These are phyloP conservation scores for Trametes cubensis DNA, from an alignment of 768 basidiomycete genomes.

Conservation along the genomic window DNA sequence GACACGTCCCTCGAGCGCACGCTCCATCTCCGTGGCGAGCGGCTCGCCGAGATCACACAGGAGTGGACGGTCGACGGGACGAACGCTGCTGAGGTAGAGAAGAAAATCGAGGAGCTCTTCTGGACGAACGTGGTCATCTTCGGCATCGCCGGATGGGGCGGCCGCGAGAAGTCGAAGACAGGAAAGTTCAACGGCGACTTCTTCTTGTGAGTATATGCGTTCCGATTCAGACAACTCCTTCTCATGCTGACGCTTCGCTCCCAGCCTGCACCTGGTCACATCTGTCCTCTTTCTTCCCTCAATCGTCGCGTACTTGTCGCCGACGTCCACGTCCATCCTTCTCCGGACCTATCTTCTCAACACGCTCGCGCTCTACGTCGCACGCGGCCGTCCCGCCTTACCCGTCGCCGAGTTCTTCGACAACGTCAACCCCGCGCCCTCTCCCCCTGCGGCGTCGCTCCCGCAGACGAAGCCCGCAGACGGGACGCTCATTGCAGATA, in stretches of 20 bases:
- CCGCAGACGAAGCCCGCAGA: slow-evolving; percentile 27
- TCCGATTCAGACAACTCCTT: not conserved
- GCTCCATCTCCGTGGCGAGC: slow-evolving; percentile 14
- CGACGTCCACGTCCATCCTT: slow-evolving; percentile 50
- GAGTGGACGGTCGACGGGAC: slow-evolving; percentile 26
- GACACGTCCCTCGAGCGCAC: slow-evolving; percentile 21
- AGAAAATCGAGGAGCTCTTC: slow-evolving; percentile 65
- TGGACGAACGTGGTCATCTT: slow-evolving; percentile 58
- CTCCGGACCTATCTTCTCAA: slow-evolving; percentile 59
- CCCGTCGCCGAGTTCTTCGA: slow-evolving; percentile 41
- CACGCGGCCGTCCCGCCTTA: slow-evolving; percentile 51
- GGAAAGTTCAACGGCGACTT: slow-evolving; percentile 55
- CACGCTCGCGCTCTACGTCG: slow-evolving; percentile 50
- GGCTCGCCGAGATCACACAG: slow-evolving; percentile 13
- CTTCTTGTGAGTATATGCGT: slow-evolving; percentile 48
- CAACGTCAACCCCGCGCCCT: slow-evolving; percentile 43
- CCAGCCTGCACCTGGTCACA: slow-evolving; percentile 65
- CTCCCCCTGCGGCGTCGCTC: slow-evolving; percentile 30
- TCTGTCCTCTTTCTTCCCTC: slow-evolving; percentile 66
- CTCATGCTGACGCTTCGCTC: slow-evolving; percentile 1
- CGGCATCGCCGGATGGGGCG: slow-evolving; percentile 56
- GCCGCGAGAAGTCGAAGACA: slow-evolving; percentile 32
- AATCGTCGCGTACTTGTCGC: slow-evolving; percentile 40
- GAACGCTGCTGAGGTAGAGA: slow-evolving; percentile 38
- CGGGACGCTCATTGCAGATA: slow-evolving; percentile 36